Conservation (phyloP, 2,329 filamentous ascomycete genomes). For the Rugonectria rugulosa region DNA sequence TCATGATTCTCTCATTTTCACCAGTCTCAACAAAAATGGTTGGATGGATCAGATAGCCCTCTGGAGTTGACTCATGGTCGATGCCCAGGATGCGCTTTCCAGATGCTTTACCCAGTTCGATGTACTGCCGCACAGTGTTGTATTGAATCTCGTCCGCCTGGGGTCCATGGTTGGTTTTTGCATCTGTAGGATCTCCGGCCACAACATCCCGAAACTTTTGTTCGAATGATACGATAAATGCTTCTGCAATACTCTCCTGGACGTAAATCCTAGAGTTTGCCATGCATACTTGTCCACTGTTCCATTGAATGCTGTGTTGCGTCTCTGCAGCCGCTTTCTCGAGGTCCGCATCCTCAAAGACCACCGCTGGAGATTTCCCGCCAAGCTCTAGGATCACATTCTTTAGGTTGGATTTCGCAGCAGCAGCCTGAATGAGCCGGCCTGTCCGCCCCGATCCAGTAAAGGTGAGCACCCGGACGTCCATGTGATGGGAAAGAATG, state of each 20-base stretch:
- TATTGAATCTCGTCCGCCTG: constrained; percentile 29
- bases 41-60: constrained; percentile 27
- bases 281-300: constrained; percentile 67
- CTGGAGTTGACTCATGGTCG: constrained; percentile 6
- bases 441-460: constrained; percentile 78
- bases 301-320: constrained; percentile 54
- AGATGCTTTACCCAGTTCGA: constrained; percentile 26
- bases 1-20: constrained; percentile 54
- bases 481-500: constrained; percentile 71
- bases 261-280: constrained; percentile 67
- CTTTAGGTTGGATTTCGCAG: constrained; percentile 69
- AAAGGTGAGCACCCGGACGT: constrained; percentile 77
- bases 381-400: constrained; percentile 72
- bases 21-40: constrained; percentile 33
- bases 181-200: constrained; percentile 6
- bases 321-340: constrained; percentile 54
- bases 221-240: constrained; percentile 19
- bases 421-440: constrained; percentile 75
- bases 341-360: constrained; percentile 63
- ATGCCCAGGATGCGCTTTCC: constrained; percentile 20
- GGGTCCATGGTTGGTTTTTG: constrained; percentile 21
- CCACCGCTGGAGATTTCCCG: constrained; percentile 70
- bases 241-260: constrained; percentile 55
- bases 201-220: constrained; percentile 4
- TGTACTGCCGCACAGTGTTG: constrained; percentile 17